These are phyloP conservation scores for Articulospora tetracladia DNA, from an alignment of 495 filamentous ascomycete species.

Conservation along the genomic window DNA sequence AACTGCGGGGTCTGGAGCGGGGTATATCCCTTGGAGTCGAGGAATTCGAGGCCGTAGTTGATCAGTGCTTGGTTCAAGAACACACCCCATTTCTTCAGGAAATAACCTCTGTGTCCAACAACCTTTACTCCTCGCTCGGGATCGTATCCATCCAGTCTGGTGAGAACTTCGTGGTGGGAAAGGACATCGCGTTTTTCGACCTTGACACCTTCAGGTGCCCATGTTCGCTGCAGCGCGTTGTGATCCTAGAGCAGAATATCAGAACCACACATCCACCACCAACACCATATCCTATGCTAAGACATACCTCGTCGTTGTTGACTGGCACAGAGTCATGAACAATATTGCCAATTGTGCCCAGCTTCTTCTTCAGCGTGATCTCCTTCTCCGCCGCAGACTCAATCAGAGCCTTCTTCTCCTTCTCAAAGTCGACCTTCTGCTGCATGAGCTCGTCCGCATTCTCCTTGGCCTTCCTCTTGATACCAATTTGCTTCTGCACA, in stretches of 20 bases:
- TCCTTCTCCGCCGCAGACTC: slow-evolving; percentile 73
- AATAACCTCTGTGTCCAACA: slow-evolving; percentile 94
- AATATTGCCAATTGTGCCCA: slow-evolving; percentile 86
- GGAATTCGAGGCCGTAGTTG: slow-evolving; percentile 91
- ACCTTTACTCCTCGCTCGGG: slow-evolving; percentile 91
- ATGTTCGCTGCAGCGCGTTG: slow-evolving; percentile 70
- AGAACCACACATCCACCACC: not conserved
- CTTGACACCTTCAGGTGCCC: slow-evolving; percentile 69
- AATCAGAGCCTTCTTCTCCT: slow-evolving; percentile 74
- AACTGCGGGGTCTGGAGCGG: slow-evolving; percentile 91
- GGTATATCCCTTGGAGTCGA: slow-evolving; percentile 73
- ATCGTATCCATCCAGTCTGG: slow-evolving; percentile 86
- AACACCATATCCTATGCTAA: not conserved
- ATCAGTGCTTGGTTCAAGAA: slow-evolving; percentile 89
- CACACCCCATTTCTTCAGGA: slow-evolving; percentile 83
- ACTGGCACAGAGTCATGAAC: slow-evolving; percentile 92
- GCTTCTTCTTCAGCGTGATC: slow-evolving; percentile 63
- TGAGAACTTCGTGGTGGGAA: slow-evolving; percentile 93
- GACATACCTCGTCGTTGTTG: slow-evolving; percentile 72
- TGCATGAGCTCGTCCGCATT: slow-evolving; percentile 69
- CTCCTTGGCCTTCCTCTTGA: slow-evolving; percentile 94
- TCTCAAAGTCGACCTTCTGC: slow-evolving; percentile 72
- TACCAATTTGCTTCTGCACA: slow-evolving; percentile 82
- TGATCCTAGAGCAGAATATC: slow-evolving; percentile 52
- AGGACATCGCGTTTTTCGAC: slow-evolving; percentile 69